Base-by-base conservation (phyloP, 2,329 filamentous ascomycete species). In the Epicoccum sorghinum region DNA sequence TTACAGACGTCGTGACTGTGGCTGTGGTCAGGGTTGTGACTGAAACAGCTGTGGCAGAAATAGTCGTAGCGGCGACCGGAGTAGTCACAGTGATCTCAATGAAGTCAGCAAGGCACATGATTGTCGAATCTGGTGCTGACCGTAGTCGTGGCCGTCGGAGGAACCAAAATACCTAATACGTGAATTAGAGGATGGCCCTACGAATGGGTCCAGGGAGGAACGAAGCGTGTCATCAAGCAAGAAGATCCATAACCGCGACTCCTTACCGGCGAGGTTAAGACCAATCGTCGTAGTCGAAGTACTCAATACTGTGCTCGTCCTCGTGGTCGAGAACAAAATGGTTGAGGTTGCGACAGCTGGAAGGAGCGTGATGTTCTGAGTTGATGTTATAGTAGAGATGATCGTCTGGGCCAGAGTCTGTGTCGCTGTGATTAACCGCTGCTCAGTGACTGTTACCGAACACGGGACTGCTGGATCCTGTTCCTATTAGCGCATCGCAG, bases 391-490 rank as follows among this genome's bases (percentile, higher is more conserved):
- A 10, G 37, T 47, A 23, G 12, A 39, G 8, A 13, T 29, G 36
- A 14, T 25, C 9, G n/a, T 40, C 8, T 24, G 33, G n/a, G 18
- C 14, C 23, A n/a, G 35, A 8, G 23, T 52, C n/a, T 45, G 36
- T 22, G 49, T 52, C 29, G 47, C 18, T 4, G 41, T 23, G 14
- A 30, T 43, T 7, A 33, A 14, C 1, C 44, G 44, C 24, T 44
- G 50, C n/a, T 53, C 50, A 7, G 50, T 53, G 7, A 53, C 44
- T 8, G 44, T 53, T 2, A 44, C 22, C 23, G 44, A 33, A 7
- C 44, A 38, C 5, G n/a, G 14, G 10, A 44, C 23, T 4, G 38
- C 29, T 4, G 50, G 50, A 4, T 47, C 50, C 50, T 53, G 27
- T 39, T n/a, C 33, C 23, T 7, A 6, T 53, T 38, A 53, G 50